Percentiles rank a stretch among this genome's conserved stretches.
Conservation (phyloP, 2,329 filamentous ascomycete species). For the Colletotrichum acutatum region DNA sequence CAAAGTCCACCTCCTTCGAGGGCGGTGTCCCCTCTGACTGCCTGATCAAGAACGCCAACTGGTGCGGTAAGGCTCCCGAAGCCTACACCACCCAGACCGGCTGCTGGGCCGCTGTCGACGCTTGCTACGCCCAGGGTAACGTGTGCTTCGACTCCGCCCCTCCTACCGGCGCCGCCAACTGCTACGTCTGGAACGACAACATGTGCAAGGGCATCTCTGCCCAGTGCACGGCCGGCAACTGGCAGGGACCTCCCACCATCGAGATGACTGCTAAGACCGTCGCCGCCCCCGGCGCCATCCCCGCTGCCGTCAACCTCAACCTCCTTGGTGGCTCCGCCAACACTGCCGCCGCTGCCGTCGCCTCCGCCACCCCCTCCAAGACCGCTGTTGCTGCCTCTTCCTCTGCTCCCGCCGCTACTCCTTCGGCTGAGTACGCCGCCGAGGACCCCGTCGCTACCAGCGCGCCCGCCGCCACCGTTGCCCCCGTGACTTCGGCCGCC, state of each 20-base stretch:
- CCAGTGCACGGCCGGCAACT: constrained; percentile 54
- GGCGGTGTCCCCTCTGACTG: constrained; percentile 67
- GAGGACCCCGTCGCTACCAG: constrained; percentile 11
- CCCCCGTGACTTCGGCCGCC: background rate
- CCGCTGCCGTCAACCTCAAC: constrained; percentile 40
- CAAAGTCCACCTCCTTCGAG: constrained; percentile 41
- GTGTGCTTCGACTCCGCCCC: constrained; percentile 69
- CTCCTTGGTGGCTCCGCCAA: constrained; percentile 24
- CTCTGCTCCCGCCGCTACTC: background rate
- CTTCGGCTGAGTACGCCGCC: background rate
- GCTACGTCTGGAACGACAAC: constrained; percentile 66
- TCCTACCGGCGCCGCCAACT: constrained; percentile 69
- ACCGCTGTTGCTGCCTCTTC: constrained; percentile 1
- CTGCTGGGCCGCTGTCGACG: constrained; percentile 68
- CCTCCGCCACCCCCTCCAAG: constrained; percentile 7
- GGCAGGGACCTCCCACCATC: constrained; percentile 59
- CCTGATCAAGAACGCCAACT: constrained; percentile 76
- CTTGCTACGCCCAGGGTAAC: constrained; percentile 69
- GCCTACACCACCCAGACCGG: constrained; percentile 63
- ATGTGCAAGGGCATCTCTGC: constrained; percentile 66
- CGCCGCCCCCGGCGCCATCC: constrained; percentile 47
- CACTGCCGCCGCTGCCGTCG: background rate
- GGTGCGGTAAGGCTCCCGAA: constrained; percentile 73
- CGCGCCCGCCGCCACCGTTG: background rate
- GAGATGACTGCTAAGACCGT: constrained; percentile 47